phyloP scores from a whole-genome alignment of 1,284 basidiomycete genomes.

The Athelia sp. region DNA sequence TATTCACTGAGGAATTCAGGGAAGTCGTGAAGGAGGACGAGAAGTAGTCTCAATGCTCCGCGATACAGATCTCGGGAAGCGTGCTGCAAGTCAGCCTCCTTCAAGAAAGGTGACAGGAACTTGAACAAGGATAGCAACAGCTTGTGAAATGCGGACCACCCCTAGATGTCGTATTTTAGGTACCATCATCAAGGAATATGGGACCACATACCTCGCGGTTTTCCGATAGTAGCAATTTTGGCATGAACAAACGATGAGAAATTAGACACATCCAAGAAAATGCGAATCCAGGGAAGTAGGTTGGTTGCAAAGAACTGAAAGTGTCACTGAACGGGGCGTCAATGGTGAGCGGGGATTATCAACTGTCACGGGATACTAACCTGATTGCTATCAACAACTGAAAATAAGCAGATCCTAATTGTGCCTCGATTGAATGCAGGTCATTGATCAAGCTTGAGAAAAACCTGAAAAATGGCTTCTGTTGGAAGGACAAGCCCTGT shows the following conservation, averaged over 20 bases:
- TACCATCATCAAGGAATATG: neutral
- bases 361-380: conserved; percentile 33
- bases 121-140: conserved; percentile 90
- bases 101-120: conserved; percentile 91
- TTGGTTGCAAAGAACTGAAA: conserved; percentile 93
- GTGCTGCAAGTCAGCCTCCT: conserved; percentile 72
- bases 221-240: conserved; percentile 82
- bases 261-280: conserved; percentile 98
- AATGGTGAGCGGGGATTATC: neutral
- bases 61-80: conserved; percentile 90
- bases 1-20: conserved; percentile 97
- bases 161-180: conserved; percentile 36
- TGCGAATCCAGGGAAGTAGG: conserved; percentile 96
- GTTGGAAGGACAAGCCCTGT: conserved; percentile 86
- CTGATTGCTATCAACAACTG: conserved; percentile 87
- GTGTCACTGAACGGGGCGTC: conserved; percentile 64
- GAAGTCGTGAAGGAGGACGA: conserved; percentile 97
- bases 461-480: conserved; percentile 98
- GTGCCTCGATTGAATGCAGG: conserved; percentile 78
- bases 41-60: conserved; percentile 86
- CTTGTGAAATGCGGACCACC: conserved; percentile 96
- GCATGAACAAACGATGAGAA: conserved; percentile 97
- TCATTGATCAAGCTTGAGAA: conserved; percentile 97
- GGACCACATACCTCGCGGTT: conserved; percentile 65
- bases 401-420: conserved; percentile 84